Conservation (phyloP, 805 yeast species). For the Sungouiella thailandica region DNA sequence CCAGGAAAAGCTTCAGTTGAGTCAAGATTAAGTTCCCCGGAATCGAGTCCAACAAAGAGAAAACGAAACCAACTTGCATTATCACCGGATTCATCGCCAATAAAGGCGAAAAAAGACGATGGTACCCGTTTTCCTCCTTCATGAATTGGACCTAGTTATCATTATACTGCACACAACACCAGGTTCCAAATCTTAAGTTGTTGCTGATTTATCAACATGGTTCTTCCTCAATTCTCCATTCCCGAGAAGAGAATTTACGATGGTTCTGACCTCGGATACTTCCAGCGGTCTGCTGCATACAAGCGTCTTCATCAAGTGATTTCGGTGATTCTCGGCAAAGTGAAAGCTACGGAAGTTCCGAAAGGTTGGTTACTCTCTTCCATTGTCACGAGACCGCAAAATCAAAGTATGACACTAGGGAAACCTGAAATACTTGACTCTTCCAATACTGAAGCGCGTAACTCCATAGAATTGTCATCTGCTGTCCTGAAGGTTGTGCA, state of each 20-base stretch:
- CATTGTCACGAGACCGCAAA: conserved; percentile 12
- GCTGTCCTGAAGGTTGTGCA: conserved; percentile 1
- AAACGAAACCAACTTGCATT: conserved; percentile 4
- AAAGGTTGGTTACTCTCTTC: conserved; percentile 28
- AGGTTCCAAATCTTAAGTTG: too few species aligned
- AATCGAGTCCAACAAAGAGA: conserved; percentile 14
- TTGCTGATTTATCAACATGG: too few species aligned
- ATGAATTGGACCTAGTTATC: background rate
- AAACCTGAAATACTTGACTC: background rate
- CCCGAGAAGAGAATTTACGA: conserved; percentile 8
- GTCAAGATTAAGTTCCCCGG: conserved; percentile 6
- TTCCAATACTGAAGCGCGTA: background rate
- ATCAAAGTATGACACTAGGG: too few species aligned
- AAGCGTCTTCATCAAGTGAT: conserved; percentile 11
- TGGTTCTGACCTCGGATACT: conserved; percentile 7
- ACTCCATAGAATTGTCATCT: background rate
- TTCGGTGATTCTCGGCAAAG: conserved; percentile 18
- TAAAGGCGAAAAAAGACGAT: conserved; percentile 5
- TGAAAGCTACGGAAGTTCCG: conserved; percentile 30
- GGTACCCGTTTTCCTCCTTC: background rate
- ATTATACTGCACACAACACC: background rate
- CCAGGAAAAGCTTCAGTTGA: conserved; percentile 2
- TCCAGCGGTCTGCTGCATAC: conserved; percentile 10
- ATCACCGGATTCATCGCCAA: conserved; percentile 12
- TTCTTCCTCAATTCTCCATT: background rate